Base-by-base conservation (phyloP, 805 yeast species). In the Ogataea neopini region DNA sequence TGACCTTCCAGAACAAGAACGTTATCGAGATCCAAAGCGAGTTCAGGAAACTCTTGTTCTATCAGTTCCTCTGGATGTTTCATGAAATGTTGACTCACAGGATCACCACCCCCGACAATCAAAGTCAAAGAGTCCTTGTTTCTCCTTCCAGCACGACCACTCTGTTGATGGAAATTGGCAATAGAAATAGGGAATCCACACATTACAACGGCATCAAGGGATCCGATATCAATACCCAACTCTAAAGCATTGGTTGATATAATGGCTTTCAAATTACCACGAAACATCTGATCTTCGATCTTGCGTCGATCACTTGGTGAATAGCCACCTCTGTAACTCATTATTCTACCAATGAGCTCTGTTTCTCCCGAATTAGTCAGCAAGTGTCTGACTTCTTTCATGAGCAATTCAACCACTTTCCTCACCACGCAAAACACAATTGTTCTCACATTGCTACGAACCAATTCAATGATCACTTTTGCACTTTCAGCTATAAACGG, bases 261-360 rank as follows among this genome's bases (percentile, higher is more conserved):
- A 22, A 95, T 87, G 0, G 96, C 97, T 49, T 84, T 74, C 22
- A 94, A 66, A 45, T 83, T 80, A 0, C 98, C 97, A 52, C 78
- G 79, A 62, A 94, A 94, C 97, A 94, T 88, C 57, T 87, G 88
- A 40, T 76, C 74, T 64, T 94, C 99, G 48, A 94, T 92, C 45
- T 81, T 76, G 54, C 99, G 77, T 54, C 99, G 75, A 60, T 92
- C 98, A 1, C 77, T 68, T 1, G 91, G 83, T 3, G 96, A 81
- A 61, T 94, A 94, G 1, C 99, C 99, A 30, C 98, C 99, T 54
- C 99, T 72, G 58, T 94, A 94, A 43, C 96, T 82, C 95, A 89
- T 88, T 3, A 91, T 84, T 48, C 84, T 85, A n/a, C 79, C 69
- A 3, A 74, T 60, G 41, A 80, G 58, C 26, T 77, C 76, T 10